Evolutionary conservation across 1,139 yeast genomes (phyloP).

Genomic region (Pichia sp.): DNA sequence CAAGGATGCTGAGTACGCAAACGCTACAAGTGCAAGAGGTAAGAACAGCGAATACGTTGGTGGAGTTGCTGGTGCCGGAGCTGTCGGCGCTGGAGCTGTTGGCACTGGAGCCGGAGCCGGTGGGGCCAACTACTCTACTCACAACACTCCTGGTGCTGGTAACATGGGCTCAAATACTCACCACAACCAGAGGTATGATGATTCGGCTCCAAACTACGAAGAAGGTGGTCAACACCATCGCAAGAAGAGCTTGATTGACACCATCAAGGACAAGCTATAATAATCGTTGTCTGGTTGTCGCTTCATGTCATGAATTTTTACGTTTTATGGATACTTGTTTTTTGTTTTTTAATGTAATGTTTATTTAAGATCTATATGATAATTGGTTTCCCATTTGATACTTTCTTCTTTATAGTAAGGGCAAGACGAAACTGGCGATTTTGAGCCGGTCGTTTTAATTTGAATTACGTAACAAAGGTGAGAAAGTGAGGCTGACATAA

Average conservation of each 20-base stretch:
- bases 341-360: constrained; percentile 1
- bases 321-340: background rate
- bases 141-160: background rate
- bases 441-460: too few relatives aligned
- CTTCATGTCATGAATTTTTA: background rate
- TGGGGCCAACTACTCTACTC: background rate
- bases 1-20: background rate
- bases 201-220: background rate
- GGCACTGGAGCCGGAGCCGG: background rate
- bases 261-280: constrained; percentile 10
- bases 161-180: background rate
- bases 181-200: background rate
- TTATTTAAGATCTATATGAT: background rate
- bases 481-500: background rate
- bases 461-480: too few relatives aligned
- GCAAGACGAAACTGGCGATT: too few relatives aligned
- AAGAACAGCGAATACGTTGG: background rate
- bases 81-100: too few relatives aligned
- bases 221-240: constrained; percentile 7
- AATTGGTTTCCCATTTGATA: background rate
- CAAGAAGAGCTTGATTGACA: constrained; percentile 15
- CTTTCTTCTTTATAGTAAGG: too few relatives aligned
- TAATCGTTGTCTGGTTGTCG: background rate
- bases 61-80: too few relatives aligned
- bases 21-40: background rate